Evolutionary conservation across 1,139 yeast genomes (phyloP).

Genomic region (Pichia sp.): DNA sequence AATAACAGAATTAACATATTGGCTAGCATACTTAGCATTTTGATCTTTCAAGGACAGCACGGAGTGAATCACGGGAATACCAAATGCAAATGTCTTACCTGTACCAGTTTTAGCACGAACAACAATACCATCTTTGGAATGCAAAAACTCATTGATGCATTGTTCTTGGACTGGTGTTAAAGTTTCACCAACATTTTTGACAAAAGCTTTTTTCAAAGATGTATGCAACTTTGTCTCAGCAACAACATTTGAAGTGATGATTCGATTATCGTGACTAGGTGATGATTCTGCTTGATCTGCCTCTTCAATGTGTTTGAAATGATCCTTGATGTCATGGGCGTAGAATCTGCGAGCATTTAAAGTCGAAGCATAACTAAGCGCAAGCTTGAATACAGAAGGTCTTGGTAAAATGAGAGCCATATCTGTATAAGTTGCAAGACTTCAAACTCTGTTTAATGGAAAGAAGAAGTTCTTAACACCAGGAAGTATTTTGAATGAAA

Average conservation of each 20-base stretch:
- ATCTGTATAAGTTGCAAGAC: too few species aligned
- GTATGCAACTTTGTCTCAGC: slow-evolving; percentile 23
- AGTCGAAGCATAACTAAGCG: neutral
- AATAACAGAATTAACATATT: slow-evolving; percentile 48
- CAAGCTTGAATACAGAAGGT: neutral
- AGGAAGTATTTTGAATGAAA: too few species aligned
- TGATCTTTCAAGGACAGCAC: slow-evolving; percentile 31
- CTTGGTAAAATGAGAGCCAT: neutral
- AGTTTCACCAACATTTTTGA: slow-evolving; percentile 22
- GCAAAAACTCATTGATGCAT: slow-evolving; percentile 56
- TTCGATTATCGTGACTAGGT: neutral
- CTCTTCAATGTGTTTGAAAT: neutral
- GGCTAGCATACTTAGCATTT: slow-evolving; percentile 5
- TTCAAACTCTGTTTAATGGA: too few species aligned
- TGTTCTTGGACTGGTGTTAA: slow-evolving; percentile 78
- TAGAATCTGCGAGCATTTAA: slow-evolving; percentile 1
- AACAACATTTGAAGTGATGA: slow-evolving; percentile 17
- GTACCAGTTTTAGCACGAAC: slow-evolving; percentile 94
- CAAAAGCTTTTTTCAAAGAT: slow-evolving; percentile 23
- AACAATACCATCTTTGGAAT: slow-evolving; percentile 55
- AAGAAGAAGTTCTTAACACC: too few species aligned
- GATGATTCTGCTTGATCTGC: neutral
- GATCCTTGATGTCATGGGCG: slow-evolving; percentile 3
- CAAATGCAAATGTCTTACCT: slow-evolving; percentile 87
- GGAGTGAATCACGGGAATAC: slow-evolving; percentile 68